Percentiles rank a stretch among this genome's conserved stretches.
phyloP scores from a whole-genome alignment of 306 rosid species.

The Dryas octopetala region DNA sequence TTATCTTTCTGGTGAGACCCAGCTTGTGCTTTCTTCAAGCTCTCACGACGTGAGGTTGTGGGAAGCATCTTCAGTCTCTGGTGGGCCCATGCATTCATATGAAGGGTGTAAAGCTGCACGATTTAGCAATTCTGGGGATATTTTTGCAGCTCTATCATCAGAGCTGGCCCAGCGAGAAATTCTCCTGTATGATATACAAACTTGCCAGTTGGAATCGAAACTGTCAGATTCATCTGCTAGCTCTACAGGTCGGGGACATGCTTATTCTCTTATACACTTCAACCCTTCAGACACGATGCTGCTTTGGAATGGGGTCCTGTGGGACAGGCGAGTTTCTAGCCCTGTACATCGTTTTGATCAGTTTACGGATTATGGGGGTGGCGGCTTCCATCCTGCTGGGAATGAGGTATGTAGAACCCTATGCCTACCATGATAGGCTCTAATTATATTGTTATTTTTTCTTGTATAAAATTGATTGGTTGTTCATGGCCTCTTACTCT shows the following conservation, averaged over 20 bases:
- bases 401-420: conserved; percentile 69
- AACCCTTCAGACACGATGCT: conserved; percentile 87
- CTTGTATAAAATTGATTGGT: not conserved
- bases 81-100: conserved; percentile 81
- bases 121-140: conserved; percentile 76
- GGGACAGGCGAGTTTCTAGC: conserved; percentile 76
- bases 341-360: conserved; percentile 95
- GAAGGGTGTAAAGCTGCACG: conserved; percentile 96
- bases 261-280: conserved; percentile 75
- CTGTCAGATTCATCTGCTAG: conserved; percentile 58
- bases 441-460: no score
- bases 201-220: conserved; percentile 56
- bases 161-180: conserved; percentile 76
- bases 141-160: conserved; percentile 75
- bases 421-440: not conserved
- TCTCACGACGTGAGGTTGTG: conserved; percentile 79
- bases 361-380: conserved; percentile 97
- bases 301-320: conserved; percentile 93
- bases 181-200: conserved; percentile 74
- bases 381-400: conserved; percentile 99
- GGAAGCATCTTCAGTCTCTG: conserved; percentile 70
- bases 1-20: conserved; percentile 62
- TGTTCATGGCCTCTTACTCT: no score
- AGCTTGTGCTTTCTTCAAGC: conserved; percentile 89
- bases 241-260: conserved; percentile 77